Percentiles rank a stretch among this genome's conserved stretches.
These are phyloP conservation scores for Diutina mesorugosa DNA, from an alignment of 1,139 yeast species.

Conservation along the genomic window DNA sequence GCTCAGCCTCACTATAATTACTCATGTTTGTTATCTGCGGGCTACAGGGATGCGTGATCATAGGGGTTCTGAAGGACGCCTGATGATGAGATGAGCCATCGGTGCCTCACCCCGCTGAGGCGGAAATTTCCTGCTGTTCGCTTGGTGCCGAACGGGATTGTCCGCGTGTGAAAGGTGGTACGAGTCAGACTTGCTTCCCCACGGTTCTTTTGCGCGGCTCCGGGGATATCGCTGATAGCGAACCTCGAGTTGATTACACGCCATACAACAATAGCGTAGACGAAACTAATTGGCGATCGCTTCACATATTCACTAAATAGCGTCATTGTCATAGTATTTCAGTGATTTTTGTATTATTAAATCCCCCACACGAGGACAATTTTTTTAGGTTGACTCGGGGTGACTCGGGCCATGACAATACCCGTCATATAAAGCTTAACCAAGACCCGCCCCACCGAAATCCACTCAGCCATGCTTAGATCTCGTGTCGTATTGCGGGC, in stretches of 20 bases:
- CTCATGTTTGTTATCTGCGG: no score
- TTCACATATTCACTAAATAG: no score
- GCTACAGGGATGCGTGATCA: no score
- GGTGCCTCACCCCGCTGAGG: not conserved
- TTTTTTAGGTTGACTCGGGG: not conserved
- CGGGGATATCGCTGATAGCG: not conserved
- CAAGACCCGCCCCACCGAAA: not conserved
- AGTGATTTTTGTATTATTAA: no score
- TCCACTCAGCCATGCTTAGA: not conserved
- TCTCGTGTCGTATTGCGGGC: slow-evolving; percentile 1
- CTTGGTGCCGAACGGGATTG: not conserved
- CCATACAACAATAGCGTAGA: no score
- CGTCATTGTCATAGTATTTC: no score
- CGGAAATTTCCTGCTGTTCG: not conserved
- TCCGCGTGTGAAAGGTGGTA: not conserved
- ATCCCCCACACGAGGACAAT: no score
- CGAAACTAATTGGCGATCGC: no score
- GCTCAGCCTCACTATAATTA: no score
- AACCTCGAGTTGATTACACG: not conserved
- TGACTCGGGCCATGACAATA: not conserved
- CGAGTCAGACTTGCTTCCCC: not conserved
- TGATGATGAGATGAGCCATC: no score
- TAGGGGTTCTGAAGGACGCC: no score
- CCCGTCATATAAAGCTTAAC: not conserved
- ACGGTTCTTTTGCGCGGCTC: not conserved